Base-by-base conservation (phyloP, 306 rosid species). In the Hippophae gyantsensis region DNA sequence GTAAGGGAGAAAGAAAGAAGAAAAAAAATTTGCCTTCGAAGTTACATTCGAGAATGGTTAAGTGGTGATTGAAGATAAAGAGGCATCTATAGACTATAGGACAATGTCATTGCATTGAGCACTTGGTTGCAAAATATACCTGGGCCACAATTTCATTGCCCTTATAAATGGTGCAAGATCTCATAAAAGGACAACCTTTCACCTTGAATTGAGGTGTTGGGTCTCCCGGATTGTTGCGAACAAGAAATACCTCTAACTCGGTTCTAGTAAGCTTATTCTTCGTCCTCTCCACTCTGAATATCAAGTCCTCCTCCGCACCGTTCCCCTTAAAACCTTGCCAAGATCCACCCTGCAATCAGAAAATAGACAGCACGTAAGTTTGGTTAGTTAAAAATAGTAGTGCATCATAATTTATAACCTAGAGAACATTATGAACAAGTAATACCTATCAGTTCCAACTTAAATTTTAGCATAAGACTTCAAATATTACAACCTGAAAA, bases 321-420 rank as follows among this genome's bases (percentile, higher is more conserved):
- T 53, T 77, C 57, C 87, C 96, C 64, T 69, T 83, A 5, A 71
- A 87, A 64, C 96, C 89, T 67, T 76, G 74, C 98, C 98, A 92
- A 65, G 53, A 66, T 32, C 90, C 89, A 53, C 64, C 70, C 96
- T 92, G 46, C 62, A 52, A 64, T 66, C 51, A 77, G 57, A 61
- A 68, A 60, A 57, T 23, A 42, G 14, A 7, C 23, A 32, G 38
- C 38, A 32, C 38, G 2, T 32, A 32, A 32, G 38, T 32, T 32
- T 32, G 38, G 38, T 32, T 32, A 32, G 38, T 32, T 32, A 32
- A 32, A 32, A 2, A 32, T 32, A 32, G 38, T 32, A 32, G 5
- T 32, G 38, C 38, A 4, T 32, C 5, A 32, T 32, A 32, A 32
- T 32, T 32, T 32, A 2, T 32, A 1, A 32, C 38, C 38, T 32